Percentiles rank a stretch among this genome's conserved stretches.
These are phyloP conservation scores for Colletotrichum filicis DNA, from an alignment of 2,329 filamentous ascomycete species.

Conservation along the genomic window DNA sequence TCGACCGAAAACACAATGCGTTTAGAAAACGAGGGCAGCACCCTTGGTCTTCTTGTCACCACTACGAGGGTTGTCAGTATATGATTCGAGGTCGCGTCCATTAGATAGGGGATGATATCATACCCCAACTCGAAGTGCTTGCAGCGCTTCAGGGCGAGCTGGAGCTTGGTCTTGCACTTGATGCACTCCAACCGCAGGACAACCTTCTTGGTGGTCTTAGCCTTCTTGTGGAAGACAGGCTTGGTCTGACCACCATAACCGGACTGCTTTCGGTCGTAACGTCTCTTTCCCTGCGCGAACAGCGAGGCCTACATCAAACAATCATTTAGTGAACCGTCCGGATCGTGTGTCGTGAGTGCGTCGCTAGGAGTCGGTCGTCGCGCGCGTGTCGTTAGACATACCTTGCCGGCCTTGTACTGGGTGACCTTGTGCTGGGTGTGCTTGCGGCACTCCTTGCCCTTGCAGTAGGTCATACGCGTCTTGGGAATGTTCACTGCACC, in stretches of 20 bases:
- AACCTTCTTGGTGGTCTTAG: slow-evolving; percentile 99
- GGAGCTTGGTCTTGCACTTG: slow-evolving; percentile 96
- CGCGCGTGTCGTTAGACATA: slow-evolving; percentile 45
- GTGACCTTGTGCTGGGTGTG: slow-evolving; percentile 94
- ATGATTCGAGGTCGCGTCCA: not conserved
- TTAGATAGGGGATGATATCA: slow-evolving; percentile 44
- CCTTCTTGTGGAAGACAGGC: slow-evolving; percentile 99
- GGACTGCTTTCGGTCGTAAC: slow-evolving; percentile 99
- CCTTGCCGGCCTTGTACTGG: slow-evolving; percentile 97
- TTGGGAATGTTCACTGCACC: slow-evolving; percentile 95
- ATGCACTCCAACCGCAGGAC: slow-evolving; percentile 98
- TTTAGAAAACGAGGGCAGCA: slow-evolving; percentile 99
- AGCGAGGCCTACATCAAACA: slow-evolving; percentile 76
- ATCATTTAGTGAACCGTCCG: not conserved
- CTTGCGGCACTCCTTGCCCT: slow-evolving; percentile 93
- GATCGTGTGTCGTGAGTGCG: not conserved
- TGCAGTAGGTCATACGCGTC: slow-evolving; percentile 97
- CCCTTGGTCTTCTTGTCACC: slow-evolving; percentile 99
- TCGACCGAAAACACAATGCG: slow-evolving; percentile 55
- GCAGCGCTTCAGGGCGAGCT: slow-evolving; percentile 99
- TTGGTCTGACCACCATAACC: slow-evolving; percentile 99
- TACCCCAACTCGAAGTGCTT: slow-evolving; percentile 99
- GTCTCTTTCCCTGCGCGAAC: slow-evolving; percentile 98
- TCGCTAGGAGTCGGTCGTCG: slow-evolving; percentile 26
- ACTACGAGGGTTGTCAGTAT: slow-evolving; percentile 61